Base-by-base conservation (phyloP, 495 filamentous ascomycete species). In the Talaromyces proteolyticus region DNA sequence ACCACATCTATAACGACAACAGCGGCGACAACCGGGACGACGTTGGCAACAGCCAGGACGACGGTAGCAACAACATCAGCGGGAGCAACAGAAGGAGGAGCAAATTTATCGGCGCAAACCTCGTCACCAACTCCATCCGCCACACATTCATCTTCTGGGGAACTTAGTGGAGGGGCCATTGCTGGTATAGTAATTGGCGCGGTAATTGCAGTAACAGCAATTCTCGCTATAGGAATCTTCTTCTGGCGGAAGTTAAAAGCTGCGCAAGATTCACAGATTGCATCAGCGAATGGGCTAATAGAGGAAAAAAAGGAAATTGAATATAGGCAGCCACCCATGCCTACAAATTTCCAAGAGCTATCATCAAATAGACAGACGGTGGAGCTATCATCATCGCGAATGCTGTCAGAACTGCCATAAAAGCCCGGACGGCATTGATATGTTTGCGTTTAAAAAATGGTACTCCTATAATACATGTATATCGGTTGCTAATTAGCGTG, bases 181-280 rank as follows among this genome's bases (percentile, higher is more conserved):
- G 45, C 45, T 16, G 45, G 45, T 37, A 37, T 47, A 10, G 45
- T 18, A 18, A 26, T 47, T 11, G 45, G 45, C 23, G 34, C 36
- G 1, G 45, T 47, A 3, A 16, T 47, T 6, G 45, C 17, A 20
- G 25, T 37, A 16, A 7, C 37, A 19, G 45, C 45, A 10, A 4
- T 47, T 23, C 8, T 47, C n/a, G 45, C 17, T 6, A 21, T 47
- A 47, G 36, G 36, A 10, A 25, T 45, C 16, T 26, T 23, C 17
- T 22, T 25, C 16, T 26, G 45, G 17, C 21, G 24, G 12, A 36
- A n/a, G 22, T n/a, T n/a, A n/a, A n/a, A n/a, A n/a, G n/a, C n/a
- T n/a, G n/a, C n/a, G n/a, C n/a, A n/a, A n/a, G n/a, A n/a, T n/a
- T n/a, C n/a, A n/a, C n/a, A n/a, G n/a, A n/a, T n/a, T n/a, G n/a